Evolutionary conservation across 768 basidiomycete genomes (phyloP), one percentile per base, ranked within the genome.

Genomic region (Sarcomyxa edulis): DNA sequence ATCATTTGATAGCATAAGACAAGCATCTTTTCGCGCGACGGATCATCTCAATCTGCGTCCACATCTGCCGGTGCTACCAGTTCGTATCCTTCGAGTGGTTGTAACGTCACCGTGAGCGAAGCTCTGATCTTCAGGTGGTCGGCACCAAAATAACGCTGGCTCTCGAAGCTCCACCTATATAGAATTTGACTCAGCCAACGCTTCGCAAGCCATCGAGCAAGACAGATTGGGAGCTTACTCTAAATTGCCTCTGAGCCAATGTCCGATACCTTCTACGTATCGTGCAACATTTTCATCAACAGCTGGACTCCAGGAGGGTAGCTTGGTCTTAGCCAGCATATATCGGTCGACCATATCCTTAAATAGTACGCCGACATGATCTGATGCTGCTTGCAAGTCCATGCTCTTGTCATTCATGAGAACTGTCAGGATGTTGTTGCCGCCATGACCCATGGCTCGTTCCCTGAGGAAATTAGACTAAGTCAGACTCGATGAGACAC

Each of bases 81-180:
- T 25, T 51, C 48, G 46, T 64, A 64, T 45, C 48, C n/a, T n/a
- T n/a, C n/a, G n/a, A n/a, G 53, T 33, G 66, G 70, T 38, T 64
- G 61, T 45, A 72, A 58, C 37, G 53, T 54, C 12, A 74, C 69
- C 32, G 74, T 55, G 46, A 62, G 60, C 42, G 70, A 70, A 52
- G 61, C 53, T 46, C 64, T 73, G 53, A 82, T 66, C 56, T 76
- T 66, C 22, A 64, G 49, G 45, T 74, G 71, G 28, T 64, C 60
- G 43, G 66, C 59, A 31, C 80, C 81, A 49, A 84, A 83, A 61
- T 85, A 83, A 24, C 78, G 67, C 47, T 72, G 69, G 21, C 73
- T 77, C 57, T 81, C 74, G 55, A 85, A 81, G 51, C 77, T 76
- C 81, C 80, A 81, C 41, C 72, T 72, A 39, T 42, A 32, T 33